Evolutionary conservation across 2,329 filamentous ascomycete genomes (phyloP), one percentile per base, ranked within the genome.

Genomic region (Byssochlamys sp.): DNA sequence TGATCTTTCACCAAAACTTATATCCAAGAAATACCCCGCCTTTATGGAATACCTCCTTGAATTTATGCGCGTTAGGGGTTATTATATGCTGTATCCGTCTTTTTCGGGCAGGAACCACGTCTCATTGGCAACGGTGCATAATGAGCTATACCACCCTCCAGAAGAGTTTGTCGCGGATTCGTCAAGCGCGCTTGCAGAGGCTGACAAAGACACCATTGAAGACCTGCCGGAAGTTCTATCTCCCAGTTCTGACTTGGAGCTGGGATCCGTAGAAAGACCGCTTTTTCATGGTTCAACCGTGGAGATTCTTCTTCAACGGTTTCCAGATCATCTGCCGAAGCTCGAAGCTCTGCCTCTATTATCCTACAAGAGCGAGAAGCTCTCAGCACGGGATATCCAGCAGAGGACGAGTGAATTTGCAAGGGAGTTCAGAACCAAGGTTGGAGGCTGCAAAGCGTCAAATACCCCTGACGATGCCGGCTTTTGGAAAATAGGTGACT

Each of bases 31-130:
- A 10, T 84, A 86, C 55, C 89, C 90, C 0, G 80, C 88, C 0
- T 94, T 90, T 86, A 79, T 90, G 57, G 88, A 95, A 71, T 86
- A 90, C 63, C 78, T 89, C 57, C 78, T 94, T 39, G 86, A 90
- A 67, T 80, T 96, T 14, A 87, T 89, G 61, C 84, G 87, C 11
- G 82, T 85, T 2, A 82, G 89, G 28, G 89, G 88, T 11, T 96
- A 95, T 73, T 84, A 82, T 64, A 84, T 89, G 55, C 73, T 95
- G 0, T 96, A 96, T 67, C 92, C 92, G 0, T 83, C 84, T 39
- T 78, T 82, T 24, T 58, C 69, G 4, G 64, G 64, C 2, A 61
- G 72, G 75, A 61, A 81, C 71, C 54, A 80, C 68, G 45, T 77
- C 65, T 77, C 82, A 3, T 75, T 95, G 11, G 84, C 84, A n/a